phyloP scores from a whole-genome alignment of 2,329 filamentous ascomycete species.

The Sphaerulina populicola region DNA sequence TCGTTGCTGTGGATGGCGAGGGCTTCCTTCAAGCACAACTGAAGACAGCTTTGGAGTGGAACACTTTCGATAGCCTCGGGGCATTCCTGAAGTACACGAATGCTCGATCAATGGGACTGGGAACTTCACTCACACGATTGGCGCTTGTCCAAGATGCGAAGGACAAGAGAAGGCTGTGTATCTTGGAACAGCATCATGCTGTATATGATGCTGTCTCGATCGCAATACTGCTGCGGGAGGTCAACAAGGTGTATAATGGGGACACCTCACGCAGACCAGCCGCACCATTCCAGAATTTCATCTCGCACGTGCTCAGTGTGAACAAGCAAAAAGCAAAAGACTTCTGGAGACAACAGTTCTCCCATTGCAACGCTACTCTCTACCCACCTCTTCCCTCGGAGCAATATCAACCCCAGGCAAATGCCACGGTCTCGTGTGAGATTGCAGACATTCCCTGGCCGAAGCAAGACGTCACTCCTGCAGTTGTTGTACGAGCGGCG shows the following conservation, averaged over 20 bases:
- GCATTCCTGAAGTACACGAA: not conserved
- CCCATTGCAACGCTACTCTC: conserved; percentile 26
- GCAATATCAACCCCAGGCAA: conserved; percentile 20
- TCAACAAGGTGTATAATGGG: conserved; percentile 13
- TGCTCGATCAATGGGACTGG: not conserved
- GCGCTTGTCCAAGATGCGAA: not conserved
- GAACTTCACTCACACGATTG: conserved; percentile 5
- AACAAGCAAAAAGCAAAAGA: not conserved
- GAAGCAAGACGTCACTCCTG: conserved; percentile 8
- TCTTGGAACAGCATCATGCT: conserved; percentile 32
- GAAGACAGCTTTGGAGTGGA: conserved; percentile 9
- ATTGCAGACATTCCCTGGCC: conserved; percentile 15
- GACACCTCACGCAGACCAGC: not conserved
- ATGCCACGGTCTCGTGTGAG: conserved; percentile 24
- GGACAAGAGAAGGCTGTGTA: not conserved
- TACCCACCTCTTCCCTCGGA: conserved; percentile 31
- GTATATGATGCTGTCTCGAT: conserved; percentile 37
- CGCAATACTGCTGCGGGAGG: conserved; percentile 30
- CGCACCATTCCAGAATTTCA: conserved; percentile 4
- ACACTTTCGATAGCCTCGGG: not conserved
- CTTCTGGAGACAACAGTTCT: conserved; percentile 30
- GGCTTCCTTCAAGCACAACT: conserved; percentile 23
- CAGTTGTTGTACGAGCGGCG: conserved; percentile 7
- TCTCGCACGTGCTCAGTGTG: not conserved
- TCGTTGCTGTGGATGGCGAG: conserved; percentile 2